Evolutionary conservation across 768 basidiomycete genomes (phyloP), one percentile per base, ranked within the genome.

Genomic region (Leccinum rimulosum): DNA sequence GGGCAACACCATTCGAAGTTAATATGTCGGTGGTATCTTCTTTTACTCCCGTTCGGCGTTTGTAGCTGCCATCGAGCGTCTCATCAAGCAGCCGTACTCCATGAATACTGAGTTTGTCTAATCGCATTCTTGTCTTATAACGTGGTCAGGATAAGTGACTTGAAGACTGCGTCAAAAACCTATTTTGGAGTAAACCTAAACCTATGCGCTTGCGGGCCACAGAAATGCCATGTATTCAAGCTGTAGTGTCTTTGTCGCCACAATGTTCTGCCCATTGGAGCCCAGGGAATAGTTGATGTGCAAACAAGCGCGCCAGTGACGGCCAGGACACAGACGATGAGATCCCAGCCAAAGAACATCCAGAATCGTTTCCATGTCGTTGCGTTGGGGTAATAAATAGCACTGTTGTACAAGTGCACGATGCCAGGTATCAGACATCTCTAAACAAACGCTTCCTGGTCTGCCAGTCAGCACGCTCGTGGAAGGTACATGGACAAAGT

Each of bases 371-470:
- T 59, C 22, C 36, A 28, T 36, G 28, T 28, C 8, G 9, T 22
- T 22, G 33, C 9, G 33, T n/a, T 6, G 33, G 10, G 17, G 9
- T 2, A 27, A 27, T n/a, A 48, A 38, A 48, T 15, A 56, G 28
- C 55, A 53, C 40, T 50, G 57, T 58, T 59, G 54, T 52, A 65
- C 65, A 55, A 50, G 28, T 47, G 27, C 35, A 55, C 38, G 33
- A 58, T 8, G 56, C 30, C 45, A 38, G 49, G 12, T 7, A 36
- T 67, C 65, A 79, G 27, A 74, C 49, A 52, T 88, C 87, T 49
- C 87, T 88, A 62, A 91, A 86, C 28, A 89, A 64, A 27, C 87
- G 80, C 71, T 83, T 87, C 65, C 89, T 90, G 61, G 2, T 4
- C 4, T 10, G 6, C 2, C 31, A 0, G 48, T 69, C 51, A 70